These are phyloP conservation scores for Parachlorella kessleri DNA, from an alignment of 139 green algal genomes.

Conservation along the genomic window DNA sequence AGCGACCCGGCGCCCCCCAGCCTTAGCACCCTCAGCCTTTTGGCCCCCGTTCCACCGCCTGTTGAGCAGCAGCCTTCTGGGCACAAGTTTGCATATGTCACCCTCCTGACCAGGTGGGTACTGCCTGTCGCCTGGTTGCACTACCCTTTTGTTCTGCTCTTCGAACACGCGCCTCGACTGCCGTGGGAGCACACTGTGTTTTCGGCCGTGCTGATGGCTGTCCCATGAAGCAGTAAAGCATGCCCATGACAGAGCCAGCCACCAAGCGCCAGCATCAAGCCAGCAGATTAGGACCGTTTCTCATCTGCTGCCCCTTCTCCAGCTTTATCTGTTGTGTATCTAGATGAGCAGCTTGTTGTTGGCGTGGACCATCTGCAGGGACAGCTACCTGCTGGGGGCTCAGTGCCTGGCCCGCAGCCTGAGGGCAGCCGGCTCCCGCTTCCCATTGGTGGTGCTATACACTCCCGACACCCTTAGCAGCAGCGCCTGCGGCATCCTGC, in stretches of 20 bases:
- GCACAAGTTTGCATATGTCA: slow-evolving; percentile 18
- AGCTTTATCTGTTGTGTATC: neutral
- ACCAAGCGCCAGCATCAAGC: too few species aligned
- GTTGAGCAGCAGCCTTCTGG: too few species aligned
- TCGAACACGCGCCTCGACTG: neutral
- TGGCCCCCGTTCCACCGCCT: too few species aligned
- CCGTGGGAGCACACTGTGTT: neutral
- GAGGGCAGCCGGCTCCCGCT: neutral
- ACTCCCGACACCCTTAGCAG: neutral
- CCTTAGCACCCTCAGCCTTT: too few species aligned
- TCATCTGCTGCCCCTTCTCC: too few species aligned
- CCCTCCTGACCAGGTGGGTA: slow-evolving; percentile 16
- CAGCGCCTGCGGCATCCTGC: neutral
- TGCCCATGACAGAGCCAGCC: neutral
- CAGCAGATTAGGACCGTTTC: too few species aligned
- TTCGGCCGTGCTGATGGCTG: neutral
- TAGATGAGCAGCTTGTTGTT: neutral
- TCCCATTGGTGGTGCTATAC: slow-evolving; percentile 20
- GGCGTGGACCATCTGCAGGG: neutral
- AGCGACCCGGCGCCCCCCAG: too few species aligned
- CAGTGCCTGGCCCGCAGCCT: slow-evolving; percentile 13
- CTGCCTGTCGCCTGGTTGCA: neutral
- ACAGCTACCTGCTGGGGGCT: slow-evolving; percentile 12
- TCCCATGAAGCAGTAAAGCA: neutral
- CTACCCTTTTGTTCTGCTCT: neutral